These are phyloP conservation scores for Candida piceae DNA, from an alignment of 805 yeast genomes.

Conservation along the genomic window DNA sequence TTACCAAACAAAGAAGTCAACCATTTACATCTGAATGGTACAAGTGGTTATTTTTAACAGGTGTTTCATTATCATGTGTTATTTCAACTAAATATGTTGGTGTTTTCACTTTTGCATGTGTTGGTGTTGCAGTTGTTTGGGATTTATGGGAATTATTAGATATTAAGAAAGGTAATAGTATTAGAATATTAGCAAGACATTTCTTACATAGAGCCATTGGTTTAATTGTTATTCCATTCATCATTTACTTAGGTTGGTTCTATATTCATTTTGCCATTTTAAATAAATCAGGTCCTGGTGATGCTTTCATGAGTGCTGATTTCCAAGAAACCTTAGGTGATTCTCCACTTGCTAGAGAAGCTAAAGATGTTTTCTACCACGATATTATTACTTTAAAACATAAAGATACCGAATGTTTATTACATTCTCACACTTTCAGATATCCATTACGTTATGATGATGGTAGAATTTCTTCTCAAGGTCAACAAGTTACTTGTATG, in stretches of 20 bases:
- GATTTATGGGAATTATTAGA: constrained; percentile 90
- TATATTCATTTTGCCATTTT: constrained; percentile 83
- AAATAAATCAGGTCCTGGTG: constrained; percentile 91
- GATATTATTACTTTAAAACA: constrained; percentile 78
- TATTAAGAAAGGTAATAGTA: constrained; percentile 55
- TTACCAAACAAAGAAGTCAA: constrained; percentile 58
- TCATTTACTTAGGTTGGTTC: constrained; percentile 84
- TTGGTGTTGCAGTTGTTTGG: constrained; percentile 79
- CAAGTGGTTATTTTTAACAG: constrained; percentile 80
- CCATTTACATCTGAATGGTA: constrained; percentile 80
- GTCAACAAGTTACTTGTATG: constrained; percentile 86
- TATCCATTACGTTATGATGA: constrained; percentile 95
- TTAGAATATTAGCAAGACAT: constrained; percentile 58
- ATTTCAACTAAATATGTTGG: constrained; percentile 97
- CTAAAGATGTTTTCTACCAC: constrained; percentile 67
- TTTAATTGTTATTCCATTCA: constrained; percentile 74
- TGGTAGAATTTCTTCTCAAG: constrained; percentile 90
- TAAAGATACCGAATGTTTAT: constrained; percentile 67
- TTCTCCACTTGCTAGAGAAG: constrained; percentile 64
- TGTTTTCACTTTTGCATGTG: constrained; percentile 79
- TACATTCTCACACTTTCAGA: constrained; percentile 73
- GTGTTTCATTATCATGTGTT: constrained; percentile 81
- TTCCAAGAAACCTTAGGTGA: constrained; percentile 92
- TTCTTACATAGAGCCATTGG: constrained; percentile 67
- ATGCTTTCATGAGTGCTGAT: constrained; percentile 87